Conservation (phyloP, 371 early-diverging fungal species). For the Batkoa obscura region DNA sequence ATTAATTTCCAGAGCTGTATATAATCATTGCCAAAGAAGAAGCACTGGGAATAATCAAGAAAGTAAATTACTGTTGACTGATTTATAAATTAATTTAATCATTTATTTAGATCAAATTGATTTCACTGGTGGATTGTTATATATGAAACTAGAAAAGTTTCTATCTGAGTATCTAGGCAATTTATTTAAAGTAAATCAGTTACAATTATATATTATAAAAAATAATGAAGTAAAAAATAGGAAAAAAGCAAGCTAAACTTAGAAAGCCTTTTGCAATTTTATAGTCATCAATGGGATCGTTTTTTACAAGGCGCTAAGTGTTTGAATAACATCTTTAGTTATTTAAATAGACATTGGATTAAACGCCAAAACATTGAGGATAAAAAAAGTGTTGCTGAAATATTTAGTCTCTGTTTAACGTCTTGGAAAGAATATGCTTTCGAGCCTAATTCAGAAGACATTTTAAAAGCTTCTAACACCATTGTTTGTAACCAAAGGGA, state of each 20-base stretch:
- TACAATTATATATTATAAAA: slow-evolving; percentile 3
- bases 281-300: slow-evolving; percentile 71
- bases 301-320: slow-evolving; percentile 68
- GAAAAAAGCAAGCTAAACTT: slow-evolving; percentile 33
- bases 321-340: slow-evolving; percentile 79
- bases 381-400: slow-evolving; percentile 70
- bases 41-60: slow-evolving; percentile 10
- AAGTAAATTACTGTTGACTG: background rate
- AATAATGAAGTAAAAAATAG: background rate
- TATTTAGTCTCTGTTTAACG: slow-evolving; percentile 58
- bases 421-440: slow-evolving; percentile 74
- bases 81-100: background rate
- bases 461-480: slow-evolving; percentile 65
- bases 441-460: slow-evolving; percentile 43
- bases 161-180: background rate
- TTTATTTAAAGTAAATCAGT: slow-evolving; percentile 7
- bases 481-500: slow-evolving; percentile 69
- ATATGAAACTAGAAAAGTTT: background rate
- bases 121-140: background rate
- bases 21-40: slow-evolving; percentile 58
- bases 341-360: slow-evolving; percentile 94
- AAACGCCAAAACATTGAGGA: slow-evolving; percentile 89
- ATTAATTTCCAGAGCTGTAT: slow-evolving; percentile 55
- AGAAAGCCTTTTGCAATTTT: slow-evolving; percentile 74
- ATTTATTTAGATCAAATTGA: slow-evolving; percentile 2